Evolutionary conservation across 2,329 filamentous ascomycete species (phyloP).

Genomic region (Aspergillus ibericus): DNA sequence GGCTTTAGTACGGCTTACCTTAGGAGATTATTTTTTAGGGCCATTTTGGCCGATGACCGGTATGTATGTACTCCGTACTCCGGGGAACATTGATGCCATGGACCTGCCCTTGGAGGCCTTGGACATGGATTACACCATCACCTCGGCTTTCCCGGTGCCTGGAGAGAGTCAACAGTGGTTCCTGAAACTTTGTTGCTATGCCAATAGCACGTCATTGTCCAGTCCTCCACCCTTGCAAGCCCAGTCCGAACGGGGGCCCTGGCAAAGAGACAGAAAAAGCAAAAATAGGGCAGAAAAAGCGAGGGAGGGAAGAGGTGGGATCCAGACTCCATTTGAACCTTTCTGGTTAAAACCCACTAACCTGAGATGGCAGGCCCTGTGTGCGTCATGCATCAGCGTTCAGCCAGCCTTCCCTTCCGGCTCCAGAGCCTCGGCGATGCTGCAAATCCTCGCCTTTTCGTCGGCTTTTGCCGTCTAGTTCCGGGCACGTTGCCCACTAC

Average conservation of each 20-base stretch:
- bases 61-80: not conserved
- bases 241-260: not conserved
- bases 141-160: not conserved
- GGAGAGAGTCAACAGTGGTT: not conserved
- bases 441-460: not conserved
- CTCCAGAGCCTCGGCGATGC: not conserved
- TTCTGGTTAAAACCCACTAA: conserved; percentile 8
- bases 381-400: conserved; percentile 14
- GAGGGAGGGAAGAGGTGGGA: conserved; percentile 5
- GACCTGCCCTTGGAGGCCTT: not conserved
- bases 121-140: not conserved
- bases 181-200: not conserved
- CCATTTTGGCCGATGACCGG: not conserved
- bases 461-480: not conserved
- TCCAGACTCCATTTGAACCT: conserved; percentile 8
- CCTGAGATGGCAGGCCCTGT: conserved; percentile 9
- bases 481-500: not conserved
- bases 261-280: not conserved
- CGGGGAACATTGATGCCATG: not conserved
- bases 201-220: not conserved
- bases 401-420: conserved; percentile 10
- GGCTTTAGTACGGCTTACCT: conserved; percentile 7
- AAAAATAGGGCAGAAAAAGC: not conserved
- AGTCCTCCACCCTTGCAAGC: not conserved
- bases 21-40: not conserved